Evolutionary conservation across 2,329 filamentous ascomycete genomes (phyloP).

Genomic region (Reticulascus tulasneorum): DNA sequence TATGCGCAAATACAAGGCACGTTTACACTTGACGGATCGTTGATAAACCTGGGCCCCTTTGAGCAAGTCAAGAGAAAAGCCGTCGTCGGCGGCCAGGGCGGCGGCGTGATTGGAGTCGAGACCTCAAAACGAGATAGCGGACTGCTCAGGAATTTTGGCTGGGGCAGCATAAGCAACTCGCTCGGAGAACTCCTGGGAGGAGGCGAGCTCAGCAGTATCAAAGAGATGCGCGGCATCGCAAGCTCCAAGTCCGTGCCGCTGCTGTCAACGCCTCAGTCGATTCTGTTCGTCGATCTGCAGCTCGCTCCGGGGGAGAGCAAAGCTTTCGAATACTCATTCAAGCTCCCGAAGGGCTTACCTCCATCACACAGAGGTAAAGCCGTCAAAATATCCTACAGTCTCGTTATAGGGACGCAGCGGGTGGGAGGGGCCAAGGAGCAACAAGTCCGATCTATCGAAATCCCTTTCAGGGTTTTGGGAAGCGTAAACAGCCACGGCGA

Average conservation of each 20-base stretch:
- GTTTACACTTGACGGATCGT: slow-evolving; percentile 85
- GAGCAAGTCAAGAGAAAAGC: slow-evolving; percentile 95
- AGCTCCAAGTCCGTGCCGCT: slow-evolving; percentile 85
- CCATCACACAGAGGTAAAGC: slow-evolving; percentile 87
- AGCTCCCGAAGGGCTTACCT: slow-evolving; percentile 81
- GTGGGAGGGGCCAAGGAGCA: slow-evolving; percentile 74
- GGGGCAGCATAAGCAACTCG: slow-evolving; percentile 83
- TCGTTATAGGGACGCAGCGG: slow-evolving; percentile 88
- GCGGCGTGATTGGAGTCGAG: slow-evolving; percentile 80
- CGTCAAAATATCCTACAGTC: slow-evolving; percentile 88
- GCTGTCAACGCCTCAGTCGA: slow-evolving; percentile 91
- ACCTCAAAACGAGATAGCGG: slow-evolving; percentile 69
- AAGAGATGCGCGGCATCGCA: slow-evolving; percentile 86
- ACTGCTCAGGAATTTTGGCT: slow-evolving; percentile 79
- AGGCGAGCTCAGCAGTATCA: slow-evolving; percentile 85
- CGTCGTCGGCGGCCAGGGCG: slow-evolving; percentile 80
- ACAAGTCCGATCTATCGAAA: slow-evolving; percentile 83
- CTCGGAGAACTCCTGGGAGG: slow-evolving; percentile 83
- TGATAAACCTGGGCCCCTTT: slow-evolving; percentile 85
- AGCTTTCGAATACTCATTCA: slow-evolving; percentile 83
- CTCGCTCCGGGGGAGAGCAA: slow-evolving; percentile 85
- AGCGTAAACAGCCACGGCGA: slow-evolving; percentile 88
- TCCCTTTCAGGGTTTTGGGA: slow-evolving; percentile 89
- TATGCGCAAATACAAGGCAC: slow-evolving; percentile 92
- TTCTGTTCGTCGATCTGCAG: slow-evolving; percentile 89